Base-by-base conservation (phyloP, 805 yeast genomes). In the Ogataea ganodermae region DNA sequence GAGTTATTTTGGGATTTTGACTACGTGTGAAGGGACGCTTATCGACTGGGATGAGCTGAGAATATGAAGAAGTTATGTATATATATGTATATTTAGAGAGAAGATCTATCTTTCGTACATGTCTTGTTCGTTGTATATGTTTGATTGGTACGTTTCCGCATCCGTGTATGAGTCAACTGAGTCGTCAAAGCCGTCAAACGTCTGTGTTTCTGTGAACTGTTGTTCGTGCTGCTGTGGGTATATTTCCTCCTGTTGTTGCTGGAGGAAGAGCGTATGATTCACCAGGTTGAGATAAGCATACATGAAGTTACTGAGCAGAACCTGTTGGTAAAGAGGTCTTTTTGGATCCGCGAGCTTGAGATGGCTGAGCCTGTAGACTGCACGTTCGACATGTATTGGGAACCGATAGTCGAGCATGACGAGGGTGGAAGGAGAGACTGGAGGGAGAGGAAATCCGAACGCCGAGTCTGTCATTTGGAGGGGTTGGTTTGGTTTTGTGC, bases 301-400 rank as follows among this genome's bases (percentile, higher is more conserved):
- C 99, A 94, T 94, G 78, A 94, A 94, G 65, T 94, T 94, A 49
- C 97, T 89, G 53, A 94, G 70, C 42, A 94, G 66, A 1, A 94
- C 99, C 65, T 94, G 99, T 65, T 94, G 97, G 31, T 90, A 76
- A 52, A 94, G 70, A 23, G 95, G 94, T 49, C 98, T 74, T 62
- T 89, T 86, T 1, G 98, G 92, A 66, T 94, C 96, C 21, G 98
- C 96, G 54, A 94, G 74, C 66, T 94, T 94, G 63, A 94, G 71
- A 67, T 94, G 99, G 44, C 96, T 87, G 46, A 94, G 73, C 47
- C 99, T 73, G 67, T 94, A 94, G 43, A 94, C 87, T 0, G 99
- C 99, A 33, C 99, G 76, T 67, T 94, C 99, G 36, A 94, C 96
- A 66, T 92, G 97, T 38, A 94, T 83, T 0, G 98, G 97, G 65